Conservation (phyloP, 441 rosid species). For the Cnidoscolus chayamansa region DNA sequence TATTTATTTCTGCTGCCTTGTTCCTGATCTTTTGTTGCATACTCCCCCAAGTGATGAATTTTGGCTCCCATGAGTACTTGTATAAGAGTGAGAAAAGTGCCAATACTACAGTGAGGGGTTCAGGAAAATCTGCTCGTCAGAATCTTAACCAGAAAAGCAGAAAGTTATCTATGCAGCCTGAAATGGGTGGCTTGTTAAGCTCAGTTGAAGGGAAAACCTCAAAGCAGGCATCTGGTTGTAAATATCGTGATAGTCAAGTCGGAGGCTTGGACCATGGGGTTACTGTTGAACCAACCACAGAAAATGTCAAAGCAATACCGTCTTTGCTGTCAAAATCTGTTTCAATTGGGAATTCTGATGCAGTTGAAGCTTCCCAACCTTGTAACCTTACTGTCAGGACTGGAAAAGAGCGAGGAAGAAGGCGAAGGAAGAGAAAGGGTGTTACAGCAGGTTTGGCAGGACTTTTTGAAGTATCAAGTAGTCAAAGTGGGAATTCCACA, state of each 20-base stretch:
- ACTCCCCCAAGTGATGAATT: conserved; percentile 34
- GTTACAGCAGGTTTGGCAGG: conserved; percentile 36
- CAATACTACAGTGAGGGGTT: conserved; percentile 18
- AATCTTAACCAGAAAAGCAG: conserved; percentile 27
- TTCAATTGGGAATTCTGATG: conserved; percentile 34
- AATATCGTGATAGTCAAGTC: conserved; percentile 23
- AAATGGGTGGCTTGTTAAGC: conserved; percentile 41
- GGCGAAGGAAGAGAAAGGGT: conserved; percentile 77
- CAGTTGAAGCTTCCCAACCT: conserved; percentile 43
- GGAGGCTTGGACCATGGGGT: conserved; percentile 19
- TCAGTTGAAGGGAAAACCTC: conserved; percentile 39
- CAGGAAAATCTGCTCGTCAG: conserved; percentile 33
- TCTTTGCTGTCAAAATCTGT: conserved; percentile 34
- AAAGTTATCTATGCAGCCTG: conserved; percentile 35
- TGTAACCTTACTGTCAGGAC: conserved; percentile 54
- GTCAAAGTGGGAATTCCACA: conserved; percentile 91
- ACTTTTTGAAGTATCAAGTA: conserved; percentile 70
- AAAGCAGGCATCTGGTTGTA: conserved; percentile 27
- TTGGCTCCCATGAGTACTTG: conserved; percentile 37
- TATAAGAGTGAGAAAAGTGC: conserved; percentile 40
- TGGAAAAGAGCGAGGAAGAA: conserved; percentile 61
- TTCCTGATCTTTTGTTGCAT: conserved; percentile 46
- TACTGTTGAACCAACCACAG: conserved; percentile 22
- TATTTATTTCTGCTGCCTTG: conserved; percentile 44
- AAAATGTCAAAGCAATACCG: conserved; percentile 24